Base-by-base conservation (phyloP, 441 rosid species). In the Croton laevigatus region DNA sequence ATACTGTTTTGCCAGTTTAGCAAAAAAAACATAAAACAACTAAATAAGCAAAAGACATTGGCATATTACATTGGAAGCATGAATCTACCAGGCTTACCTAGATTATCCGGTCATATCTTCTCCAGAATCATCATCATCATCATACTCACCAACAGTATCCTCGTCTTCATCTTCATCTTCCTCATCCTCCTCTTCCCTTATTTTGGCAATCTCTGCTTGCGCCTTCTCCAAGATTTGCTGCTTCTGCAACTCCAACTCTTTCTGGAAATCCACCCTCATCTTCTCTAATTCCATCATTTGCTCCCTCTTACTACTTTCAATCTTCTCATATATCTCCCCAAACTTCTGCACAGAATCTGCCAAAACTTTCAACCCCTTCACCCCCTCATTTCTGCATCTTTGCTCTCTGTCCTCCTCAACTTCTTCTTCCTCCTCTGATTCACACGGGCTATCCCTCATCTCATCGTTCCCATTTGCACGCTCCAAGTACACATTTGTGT, bases 211-310 rank as follows among this genome's bases (percentile, higher is more conserved):
- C 85, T 94, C 97, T 22, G 73, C 90, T 66, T 89, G 88, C 6
- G 89, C 89, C 67, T 84, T 86, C 66, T 90, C 97, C 79, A 90
- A 65, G 75, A 94, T 91, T 81, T 88, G 90, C 67, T 81, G 85
- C 86, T 90, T 90, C 80, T 91, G 97, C 82, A 88, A 58, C 80
- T 94, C 97, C 84, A 90, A 78, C 62, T 94, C 97, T 78, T 76
- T 85, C 68, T 85, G 86, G 71, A 94, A 90, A 37, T 90, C 97
- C 76, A 80, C 79, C 75, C 96, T 88, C 94, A 94, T 92, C 80
- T 80, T 85, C 77, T 92, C 98, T 71, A 94, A 68, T 65, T 89
- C 99, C 72, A 79, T 67, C 96, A 94, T 92, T 75, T 92, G 96
- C 70, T 87, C 84, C 75, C 89, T 87, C 79, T 88, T 88, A 78